phyloP scores from a whole-genome alignment of 352 stramenopile genomes.

The Globisporangium heterothallicum region DNA sequence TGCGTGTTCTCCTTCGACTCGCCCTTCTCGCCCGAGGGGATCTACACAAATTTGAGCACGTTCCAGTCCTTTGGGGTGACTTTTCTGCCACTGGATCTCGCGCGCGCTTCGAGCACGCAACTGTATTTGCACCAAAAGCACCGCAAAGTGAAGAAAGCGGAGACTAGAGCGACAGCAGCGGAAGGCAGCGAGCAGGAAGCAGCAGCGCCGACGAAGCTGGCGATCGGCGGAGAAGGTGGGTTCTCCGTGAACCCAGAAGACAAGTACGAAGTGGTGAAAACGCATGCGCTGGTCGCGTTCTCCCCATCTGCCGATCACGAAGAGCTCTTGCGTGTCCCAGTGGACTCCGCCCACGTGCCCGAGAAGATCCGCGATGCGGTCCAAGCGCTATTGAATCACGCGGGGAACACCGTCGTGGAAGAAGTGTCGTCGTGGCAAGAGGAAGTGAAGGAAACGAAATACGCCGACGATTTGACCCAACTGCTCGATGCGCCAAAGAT shows the following conservation, averaged over 20 bases:
- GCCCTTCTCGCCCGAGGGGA: slow-evolving; percentile 43
- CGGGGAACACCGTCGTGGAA: slow-evolving; percentile 68
- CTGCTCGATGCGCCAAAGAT: slow-evolving; percentile 54
- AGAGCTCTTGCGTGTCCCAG: slow-evolving; percentile 23
- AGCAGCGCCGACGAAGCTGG: slow-evolving; percentile 85
- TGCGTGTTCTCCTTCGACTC: slow-evolving; percentile 97
- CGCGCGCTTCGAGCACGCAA: slow-evolving; percentile 17
- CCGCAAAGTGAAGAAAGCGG: slow-evolving; percentile 21
- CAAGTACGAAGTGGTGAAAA: slow-evolving; percentile 86
- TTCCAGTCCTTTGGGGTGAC: slow-evolving; percentile 91
- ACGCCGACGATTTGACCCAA: slow-evolving; percentile 70
- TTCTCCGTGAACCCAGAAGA: slow-evolving; percentile 86
- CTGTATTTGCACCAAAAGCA: slow-evolving; percentile 82
- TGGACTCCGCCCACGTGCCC: slow-evolving; percentile 38
- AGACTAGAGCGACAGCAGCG: too few relatives aligned
- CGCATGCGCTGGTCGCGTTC: slow-evolving; percentile 75
- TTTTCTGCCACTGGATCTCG: slow-evolving; percentile 52
- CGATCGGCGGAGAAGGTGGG: slow-evolving; percentile 93
- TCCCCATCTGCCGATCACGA: slow-evolving; percentile 27
- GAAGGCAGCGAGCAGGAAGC: not conserved
- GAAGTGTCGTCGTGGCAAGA: slow-evolving; percentile 82
- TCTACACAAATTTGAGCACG: slow-evolving; percentile 92
- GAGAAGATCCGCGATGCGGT: slow-evolving; percentile 45
- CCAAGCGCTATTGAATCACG: slow-evolving; percentile 65
- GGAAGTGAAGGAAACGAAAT: slow-evolving; percentile 70